These are phyloP conservation scores for Endotrypanum monterogeii DNA, from an alignment of 208 protist species.

Conservation along the genomic window DNA sequence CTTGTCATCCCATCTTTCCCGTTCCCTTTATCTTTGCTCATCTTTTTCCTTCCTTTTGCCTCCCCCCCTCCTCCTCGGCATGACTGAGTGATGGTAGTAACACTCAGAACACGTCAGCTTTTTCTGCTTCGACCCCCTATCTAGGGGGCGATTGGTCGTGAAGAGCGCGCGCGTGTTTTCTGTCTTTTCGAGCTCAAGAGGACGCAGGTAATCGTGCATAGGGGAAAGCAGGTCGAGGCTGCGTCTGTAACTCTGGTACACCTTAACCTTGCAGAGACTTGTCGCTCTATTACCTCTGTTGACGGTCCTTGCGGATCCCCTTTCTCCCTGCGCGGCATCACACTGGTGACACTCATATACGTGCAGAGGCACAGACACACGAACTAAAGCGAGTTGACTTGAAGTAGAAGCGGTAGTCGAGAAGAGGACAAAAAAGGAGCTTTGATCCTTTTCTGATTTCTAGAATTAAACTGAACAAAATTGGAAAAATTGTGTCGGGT, in stretches of 20 bases:
- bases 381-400: background rate
- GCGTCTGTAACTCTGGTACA: background rate
- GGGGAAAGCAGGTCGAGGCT: background rate
- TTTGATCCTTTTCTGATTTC: background rate
- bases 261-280: background rate
- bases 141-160: background rate
- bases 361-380: background rate
- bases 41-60: background rate
- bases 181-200: background rate
- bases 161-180: background rate
- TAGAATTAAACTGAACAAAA: too few species aligned
- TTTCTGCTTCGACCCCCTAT: background rate
- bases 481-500: too few species aligned
- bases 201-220: background rate
- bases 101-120: background rate
- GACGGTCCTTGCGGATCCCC: background rate
- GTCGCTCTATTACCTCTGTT: background rate
- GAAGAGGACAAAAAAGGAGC: background rate
- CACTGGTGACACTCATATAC: background rate
- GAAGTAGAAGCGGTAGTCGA: background rate
- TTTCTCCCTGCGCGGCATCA: constrained; percentile 1
- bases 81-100: background rate
- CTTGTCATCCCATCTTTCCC: background rate
- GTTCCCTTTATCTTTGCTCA: background rate
- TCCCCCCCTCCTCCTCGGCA: too few species aligned